Conservation (phyloP, 768 basidiomycete genomes). For the Imleria badia region DNA sequence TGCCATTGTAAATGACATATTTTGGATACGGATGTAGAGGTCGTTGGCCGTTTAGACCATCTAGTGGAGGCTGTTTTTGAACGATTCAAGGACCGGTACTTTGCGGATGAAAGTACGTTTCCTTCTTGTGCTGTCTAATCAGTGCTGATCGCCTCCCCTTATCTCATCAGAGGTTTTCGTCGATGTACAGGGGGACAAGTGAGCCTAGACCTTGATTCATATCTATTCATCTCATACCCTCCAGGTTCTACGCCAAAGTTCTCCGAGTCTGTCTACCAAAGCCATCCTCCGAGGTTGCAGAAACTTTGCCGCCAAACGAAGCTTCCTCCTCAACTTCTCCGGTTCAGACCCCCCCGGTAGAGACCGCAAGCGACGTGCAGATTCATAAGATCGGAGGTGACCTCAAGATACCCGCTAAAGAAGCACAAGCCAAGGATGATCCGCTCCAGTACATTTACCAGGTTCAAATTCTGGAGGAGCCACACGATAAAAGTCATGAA, state of each 20-base stretch:
- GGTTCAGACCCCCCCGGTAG: conserved; percentile 42
- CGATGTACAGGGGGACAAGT: conserved; percentile 88
- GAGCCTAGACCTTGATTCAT: conserved; percentile 22
- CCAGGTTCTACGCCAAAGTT: conserved; percentile 80
- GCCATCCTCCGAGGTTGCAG: conserved; percentile 41
- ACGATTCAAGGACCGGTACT: conserved; percentile 95
- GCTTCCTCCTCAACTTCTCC: conserved; percentile 46
- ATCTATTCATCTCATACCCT: conserved; percentile 15
- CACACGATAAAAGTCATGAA: conserved; percentile 65
- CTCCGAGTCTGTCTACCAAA: conserved; percentile 75
- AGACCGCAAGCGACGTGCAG: conserved; percentile 48
- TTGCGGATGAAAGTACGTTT: conserved; percentile 81
- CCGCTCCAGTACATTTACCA: conserved; percentile 85
- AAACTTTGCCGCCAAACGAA: conserved; percentile 31
- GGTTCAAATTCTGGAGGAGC: conserved; percentile 80
- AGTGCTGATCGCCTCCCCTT: conserved; percentile 17
- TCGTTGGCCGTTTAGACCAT: conserved; percentile 93
- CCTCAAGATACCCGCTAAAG: conserved; percentile 71
- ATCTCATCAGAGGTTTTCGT: conserved; percentile 71
- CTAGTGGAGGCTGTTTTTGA: conserved; percentile 94
- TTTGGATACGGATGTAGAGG: conserved; percentile 56
- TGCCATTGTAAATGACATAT: conserved; percentile 12
- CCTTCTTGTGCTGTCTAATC: conserved; percentile 6
- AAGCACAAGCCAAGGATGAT: conserved; percentile 70
- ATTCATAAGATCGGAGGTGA: conserved; percentile 76